Conservation (phyloP, 352 stramenopile species). For the Globisporangium solare region DNA sequence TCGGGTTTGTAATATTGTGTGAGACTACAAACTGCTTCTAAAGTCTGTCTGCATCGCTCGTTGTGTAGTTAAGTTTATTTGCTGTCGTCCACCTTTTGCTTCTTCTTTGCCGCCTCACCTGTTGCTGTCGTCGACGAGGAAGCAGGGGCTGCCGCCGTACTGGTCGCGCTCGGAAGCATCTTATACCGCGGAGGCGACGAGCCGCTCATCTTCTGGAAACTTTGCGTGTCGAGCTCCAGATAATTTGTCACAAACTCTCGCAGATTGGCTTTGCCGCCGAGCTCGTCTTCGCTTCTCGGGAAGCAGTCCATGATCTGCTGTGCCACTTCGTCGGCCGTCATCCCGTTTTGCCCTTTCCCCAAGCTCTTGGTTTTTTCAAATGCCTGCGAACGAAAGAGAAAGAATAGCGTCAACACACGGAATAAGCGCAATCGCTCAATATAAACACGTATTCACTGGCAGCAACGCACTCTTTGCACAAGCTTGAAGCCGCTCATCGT, state of each 20-base stretch:
- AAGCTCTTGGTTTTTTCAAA: conserved; percentile 72
- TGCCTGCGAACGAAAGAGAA: conserved; percentile 24
- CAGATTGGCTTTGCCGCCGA: conserved; percentile 70
- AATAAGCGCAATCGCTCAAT: background rate
- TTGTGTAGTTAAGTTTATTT: conserved; percentile 12
- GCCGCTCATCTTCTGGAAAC: conserved; percentile 21
- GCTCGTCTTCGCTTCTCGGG: conserved; percentile 66
- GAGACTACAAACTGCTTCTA: too few species aligned
- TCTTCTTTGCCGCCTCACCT: conserved; percentile 19
- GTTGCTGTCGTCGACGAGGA: conserved; percentile 1
- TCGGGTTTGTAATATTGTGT: too few species aligned
- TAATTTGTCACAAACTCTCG: conserved; percentile 49
- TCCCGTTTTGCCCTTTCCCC: conserved; percentile 21
- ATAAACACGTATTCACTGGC: background rate
- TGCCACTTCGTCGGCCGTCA: conserved; percentile 59
- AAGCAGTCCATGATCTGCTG: conserved; percentile 75
- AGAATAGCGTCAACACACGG: background rate
- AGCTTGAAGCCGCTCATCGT: conserved; percentile 83
- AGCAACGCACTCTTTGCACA: conserved; percentile 49
- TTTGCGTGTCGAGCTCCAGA: conserved; percentile 30
- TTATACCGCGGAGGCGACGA: conserved; percentile 23
- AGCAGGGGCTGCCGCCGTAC: background rate
- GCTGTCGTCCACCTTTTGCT: conserved; percentile 19
- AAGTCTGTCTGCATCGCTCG: too few species aligned
- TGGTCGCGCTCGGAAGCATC: conserved; percentile 11